Percentiles rank a stretch among this genome's conserved stretches.
These are phyloP conservation scores for Hypoxylon sp. DNA, from an alignment of 2,329 filamentous ascomycete genomes.

Conservation along the genomic window DNA sequence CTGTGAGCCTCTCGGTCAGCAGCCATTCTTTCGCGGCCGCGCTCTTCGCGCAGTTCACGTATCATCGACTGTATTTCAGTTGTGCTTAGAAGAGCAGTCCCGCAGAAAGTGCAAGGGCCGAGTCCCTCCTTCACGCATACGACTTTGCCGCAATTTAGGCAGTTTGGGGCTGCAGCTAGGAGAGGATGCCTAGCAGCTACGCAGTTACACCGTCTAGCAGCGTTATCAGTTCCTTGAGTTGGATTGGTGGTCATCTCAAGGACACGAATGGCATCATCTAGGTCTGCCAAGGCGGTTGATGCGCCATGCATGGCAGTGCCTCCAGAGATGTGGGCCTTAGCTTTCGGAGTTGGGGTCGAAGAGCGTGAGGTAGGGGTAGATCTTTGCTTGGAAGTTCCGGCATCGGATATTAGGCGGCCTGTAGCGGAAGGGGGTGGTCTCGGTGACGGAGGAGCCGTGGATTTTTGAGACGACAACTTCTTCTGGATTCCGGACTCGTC, in stretches of 20 bases:
- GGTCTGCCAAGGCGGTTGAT: constrained; percentile 78
- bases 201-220: constrained; percentile 83
- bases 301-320: constrained; percentile 87
- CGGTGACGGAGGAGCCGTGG: constrained; percentile 63
- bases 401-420: constrained; percentile 87
- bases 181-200: constrained; percentile 90
- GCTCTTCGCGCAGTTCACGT: constrained; percentile 83
- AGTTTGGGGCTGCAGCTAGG: constrained; percentile 93
- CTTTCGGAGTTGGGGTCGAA: constrained; percentile 68
- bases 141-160: constrained; percentile 92
- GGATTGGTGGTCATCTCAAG: constrained; percentile 96
- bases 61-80: constrained; percentile 89
- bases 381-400: constrained; percentile 71
- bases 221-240: constrained; percentile 70
- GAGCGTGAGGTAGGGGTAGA: constrained; percentile 67
- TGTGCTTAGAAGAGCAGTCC: constrained; percentile 77
- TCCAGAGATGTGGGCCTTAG: constrained; percentile 81
- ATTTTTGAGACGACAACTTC: constrained; percentile 66
- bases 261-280: constrained; percentile 86
- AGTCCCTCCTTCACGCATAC: constrained; percentile 95
- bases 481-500: constrained; percentile 58
- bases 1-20: constrained; percentile 80
- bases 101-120: constrained; percentile 94
- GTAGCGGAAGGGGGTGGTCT: constrained; percentile 77
- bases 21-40: constrained; percentile 88